Percentiles rank a stretch among this genome's conserved stretches.
Conservation (phyloP, 2,329 filamentous ascomycete genomes). For the Aspergillus sp. region DNA sequence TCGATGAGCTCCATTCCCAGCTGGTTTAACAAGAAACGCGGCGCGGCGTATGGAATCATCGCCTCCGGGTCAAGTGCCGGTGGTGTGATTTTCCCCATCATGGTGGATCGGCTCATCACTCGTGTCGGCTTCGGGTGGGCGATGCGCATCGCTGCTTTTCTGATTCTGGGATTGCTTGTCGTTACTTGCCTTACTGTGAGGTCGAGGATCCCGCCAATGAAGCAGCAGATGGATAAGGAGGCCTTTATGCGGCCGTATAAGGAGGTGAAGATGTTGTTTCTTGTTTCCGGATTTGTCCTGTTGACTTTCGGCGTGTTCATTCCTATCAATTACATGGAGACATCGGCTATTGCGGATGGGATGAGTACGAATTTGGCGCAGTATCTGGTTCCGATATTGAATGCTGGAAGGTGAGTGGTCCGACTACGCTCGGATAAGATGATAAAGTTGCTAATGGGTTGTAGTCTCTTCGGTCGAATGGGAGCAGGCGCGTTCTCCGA, state of each 20-base stretch:
- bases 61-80: constrained; percentile 45
- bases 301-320: constrained; percentile 18
- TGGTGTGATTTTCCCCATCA: constrained; percentile 61
- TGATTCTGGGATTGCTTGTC: constrained; percentile 59
- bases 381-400: constrained; percentile 7
- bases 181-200: not conserved
- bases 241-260: not conserved
- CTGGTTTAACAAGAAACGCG: constrained; percentile 54
- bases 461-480: constrained; percentile 10
- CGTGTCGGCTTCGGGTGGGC: constrained; percentile 56
- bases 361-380: constrained; percentile 2
- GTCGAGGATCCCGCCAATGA: not conserved
- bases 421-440: too few relatives aligned
- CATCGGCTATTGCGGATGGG: not conserved
- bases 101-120: constrained; percentile 56
- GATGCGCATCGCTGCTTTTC: constrained; percentile 56
- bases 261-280: not conserved
- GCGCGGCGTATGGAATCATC: constrained; percentile 34
- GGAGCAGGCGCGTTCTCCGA: constrained; percentile 1
- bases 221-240: not conserved
- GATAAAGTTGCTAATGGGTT: too few relatives aligned
- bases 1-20: constrained; percentile 35
- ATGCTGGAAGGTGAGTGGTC: constrained; percentile 5
- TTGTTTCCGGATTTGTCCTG: not conserved
- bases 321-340: constrained; percentile 14